A percentile compares a stretch with the other conserved stretches of the same genome.
phyloP scores from a whole-genome alignment of 2,329 filamentous ascomycete species.

The Colletotrichum tabaci region DNA sequence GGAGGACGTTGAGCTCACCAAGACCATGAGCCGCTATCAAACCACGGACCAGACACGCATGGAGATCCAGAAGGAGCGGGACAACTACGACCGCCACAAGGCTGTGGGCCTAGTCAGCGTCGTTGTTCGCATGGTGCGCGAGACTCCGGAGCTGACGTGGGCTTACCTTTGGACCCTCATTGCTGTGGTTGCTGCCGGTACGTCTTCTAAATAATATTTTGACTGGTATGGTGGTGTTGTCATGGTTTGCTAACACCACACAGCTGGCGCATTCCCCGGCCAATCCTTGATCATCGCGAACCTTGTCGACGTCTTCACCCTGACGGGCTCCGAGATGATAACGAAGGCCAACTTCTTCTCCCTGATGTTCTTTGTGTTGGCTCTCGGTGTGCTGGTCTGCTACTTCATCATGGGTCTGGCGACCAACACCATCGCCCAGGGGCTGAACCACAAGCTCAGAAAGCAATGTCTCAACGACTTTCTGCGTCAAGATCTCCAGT shows the following conservation, averaged over 20 bases:
- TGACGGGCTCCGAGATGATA: slow-evolving; percentile 51
- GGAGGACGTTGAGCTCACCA: slow-evolving; percentile 45
- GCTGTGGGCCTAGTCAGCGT: slow-evolving; percentile 50
- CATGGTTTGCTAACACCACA: not conserved
- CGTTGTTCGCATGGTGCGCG: slow-evolving; percentile 53
- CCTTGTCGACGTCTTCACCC: slow-evolving; percentile 59
- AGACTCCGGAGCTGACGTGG: slow-evolving; percentile 55
- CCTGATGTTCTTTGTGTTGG: slow-evolving; percentile 68
- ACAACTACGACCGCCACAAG: slow-evolving; percentile 54
- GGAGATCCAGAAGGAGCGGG: slow-evolving; percentile 53
- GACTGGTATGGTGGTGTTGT: too few species aligned
- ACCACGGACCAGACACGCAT: slow-evolving; percentile 50
- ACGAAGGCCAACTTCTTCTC: slow-evolving; percentile 66
- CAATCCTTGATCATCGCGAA: slow-evolving; percentile 61
- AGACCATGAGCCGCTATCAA: slow-evolving; percentile 51
- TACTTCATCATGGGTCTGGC: slow-evolving; percentile 59
- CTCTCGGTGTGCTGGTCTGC: slow-evolving; percentile 59
- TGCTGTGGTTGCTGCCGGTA: slow-evolving; percentile 49
- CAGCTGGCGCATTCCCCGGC: slow-evolving; percentile 56
- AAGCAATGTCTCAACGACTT: slow-evolving; percentile 51
- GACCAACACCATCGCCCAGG: slow-evolving; percentile 53
- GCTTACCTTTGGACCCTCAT: slow-evolving; percentile 53
- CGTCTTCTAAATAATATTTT: slow-evolving; percentile 12
- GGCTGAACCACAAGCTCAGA: slow-evolving; percentile 47
- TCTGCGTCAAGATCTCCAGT: slow-evolving; percentile 58